Conservation (phyloP, 148 eudicot species). For the Heliamphora exappendiculata region DNA sequence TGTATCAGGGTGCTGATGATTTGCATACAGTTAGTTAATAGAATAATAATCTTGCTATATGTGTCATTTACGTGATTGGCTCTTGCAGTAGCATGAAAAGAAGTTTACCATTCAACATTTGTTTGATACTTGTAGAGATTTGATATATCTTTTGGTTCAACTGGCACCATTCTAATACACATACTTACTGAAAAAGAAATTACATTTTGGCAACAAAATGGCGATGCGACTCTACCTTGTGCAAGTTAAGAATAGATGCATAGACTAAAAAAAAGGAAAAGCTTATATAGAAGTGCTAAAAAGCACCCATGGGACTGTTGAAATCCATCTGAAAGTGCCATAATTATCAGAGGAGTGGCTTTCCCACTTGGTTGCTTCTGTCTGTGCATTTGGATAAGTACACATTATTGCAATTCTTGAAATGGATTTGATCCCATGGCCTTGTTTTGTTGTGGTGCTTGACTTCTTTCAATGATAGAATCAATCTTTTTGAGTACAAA, state of each 20-base stretch:
- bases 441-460: background rate
- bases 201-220: background rate
- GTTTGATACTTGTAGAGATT: too few relatives aligned
- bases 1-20: background rate
- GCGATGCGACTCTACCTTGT: background rate
- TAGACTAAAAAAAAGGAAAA: too few relatives aligned
- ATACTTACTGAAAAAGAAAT: too few relatives aligned
- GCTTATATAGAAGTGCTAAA: background rate
- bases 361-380: too few relatives aligned
- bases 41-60: background rate
- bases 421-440: background rate
- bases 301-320: background rate
- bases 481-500: background rate
- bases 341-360: background rate
- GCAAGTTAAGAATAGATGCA: too few relatives aligned
- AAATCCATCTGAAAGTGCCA: background rate
- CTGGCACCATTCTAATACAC: too few relatives aligned
- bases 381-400: too few relatives aligned
- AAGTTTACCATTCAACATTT: background rate
- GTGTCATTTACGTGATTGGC: background rate
- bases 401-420: background rate
- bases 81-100: background rate
- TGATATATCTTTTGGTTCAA: too few relatives aligned
- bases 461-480: background rate
- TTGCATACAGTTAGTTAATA: background rate